phyloP scores from a whole-genome alignment of 768 basidiomycete genomes.

The Russula emetica region DNA sequence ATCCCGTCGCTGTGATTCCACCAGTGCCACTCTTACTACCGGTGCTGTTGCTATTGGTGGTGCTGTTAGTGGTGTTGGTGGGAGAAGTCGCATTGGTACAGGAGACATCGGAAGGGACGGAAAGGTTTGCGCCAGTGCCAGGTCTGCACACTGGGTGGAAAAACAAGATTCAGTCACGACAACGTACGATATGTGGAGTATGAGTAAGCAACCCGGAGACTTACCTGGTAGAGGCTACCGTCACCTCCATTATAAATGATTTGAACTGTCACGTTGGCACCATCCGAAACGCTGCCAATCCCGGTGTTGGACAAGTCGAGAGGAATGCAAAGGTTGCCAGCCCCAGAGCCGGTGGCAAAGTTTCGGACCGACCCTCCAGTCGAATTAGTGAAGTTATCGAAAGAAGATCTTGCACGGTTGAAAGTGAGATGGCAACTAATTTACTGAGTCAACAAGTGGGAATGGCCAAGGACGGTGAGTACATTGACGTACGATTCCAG shows the following conservation, averaged over 20 bases:
- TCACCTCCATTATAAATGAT: conserved; percentile 68
- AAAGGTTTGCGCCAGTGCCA: conserved; percentile 58
- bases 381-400: conserved; percentile 55
- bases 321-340: conserved; percentile 63
- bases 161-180: neutral
- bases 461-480: conserved; percentile 6
- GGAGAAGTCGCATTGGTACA: conserved; percentile 36
- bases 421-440: conserved; percentile 50
- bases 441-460: conserved; percentile 14
- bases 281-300: conserved; percentile 50
- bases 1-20: neutral
- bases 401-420: conserved; percentile 54
- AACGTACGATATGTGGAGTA: neutral
- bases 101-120: conserved; percentile 42
- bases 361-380: conserved; percentile 39
- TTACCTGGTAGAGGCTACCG: conserved; percentile 63
- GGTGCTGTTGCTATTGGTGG: too few species aligned
- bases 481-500: conserved; percentile 51
- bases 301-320: conserved; percentile 52
- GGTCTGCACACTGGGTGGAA: conserved; percentile 63
- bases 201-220: conserved; percentile 8
- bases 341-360: conserved; percentile 49
- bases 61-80: neutral
- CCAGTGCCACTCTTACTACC: neutral
- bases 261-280: conserved; percentile 72